Evolutionary conservation across 2,329 filamentous ascomycete genomes (phyloP), one percentile per base, ranked within the genome.

Genomic region (Fusarium siculi): DNA sequence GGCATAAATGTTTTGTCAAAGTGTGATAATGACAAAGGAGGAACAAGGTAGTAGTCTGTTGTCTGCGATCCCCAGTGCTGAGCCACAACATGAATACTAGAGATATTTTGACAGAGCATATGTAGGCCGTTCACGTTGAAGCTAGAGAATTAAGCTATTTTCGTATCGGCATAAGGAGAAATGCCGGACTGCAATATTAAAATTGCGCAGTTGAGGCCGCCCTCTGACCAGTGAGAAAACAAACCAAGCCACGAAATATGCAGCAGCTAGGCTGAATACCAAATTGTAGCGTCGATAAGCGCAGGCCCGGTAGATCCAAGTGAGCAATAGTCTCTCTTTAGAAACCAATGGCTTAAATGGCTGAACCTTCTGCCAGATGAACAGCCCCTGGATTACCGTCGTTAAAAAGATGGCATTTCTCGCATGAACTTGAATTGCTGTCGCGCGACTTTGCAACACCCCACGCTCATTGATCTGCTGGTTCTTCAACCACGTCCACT

Each of bases 21-120:
- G 2, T 44, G 0, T 23, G 36, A 36, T 19, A 2, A 3, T 2
- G 9, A 0, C 7, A 2, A 12, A 0, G 4, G 18, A 5, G 14
- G 16, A 7, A 4, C 1, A 18, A 1, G 28, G 11, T 4, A 11
- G 2, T 15, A 9, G 12, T 36, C 9, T 25, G 19, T 4, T 47
- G 7, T 9, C 4, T 21, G 8, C 18, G 9, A 4, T 7, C n/a
- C 10, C 8, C 3, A 30, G 7, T 7, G 16, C 1, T 15, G 11
- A 40, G 30, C 10, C 11, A 12, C 11, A 4, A 11, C 30, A 32
- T 32, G 32, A 34, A 34, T 34, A 34, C 32, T 34, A 11, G 14
- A 34, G 32, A 15, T 15, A 15, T 40, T n/a, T 40, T 14, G 2
- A 40, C 21, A 40, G 21, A 14, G 12, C 9, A n/a, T 14, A 5